phyloP scores from a whole-genome alignment of 2,329 filamentous ascomycete species.

The Teratosphaeria viscida region DNA sequence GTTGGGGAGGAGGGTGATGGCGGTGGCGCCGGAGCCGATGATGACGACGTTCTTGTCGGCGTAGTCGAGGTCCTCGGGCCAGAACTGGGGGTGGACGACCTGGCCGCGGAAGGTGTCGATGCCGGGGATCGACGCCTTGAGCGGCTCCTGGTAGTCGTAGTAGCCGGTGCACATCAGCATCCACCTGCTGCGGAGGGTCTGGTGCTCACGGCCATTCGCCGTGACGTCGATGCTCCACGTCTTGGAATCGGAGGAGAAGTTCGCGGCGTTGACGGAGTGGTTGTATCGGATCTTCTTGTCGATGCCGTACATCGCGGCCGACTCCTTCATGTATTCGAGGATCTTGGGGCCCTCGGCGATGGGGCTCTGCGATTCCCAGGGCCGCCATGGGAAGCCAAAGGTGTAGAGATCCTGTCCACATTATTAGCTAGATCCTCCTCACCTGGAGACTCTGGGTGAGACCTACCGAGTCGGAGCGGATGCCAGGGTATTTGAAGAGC shows the following conservation, averaged over 20 bases:
- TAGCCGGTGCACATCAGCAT: slow-evolving; percentile 57
- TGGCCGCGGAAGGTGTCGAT: slow-evolving; percentile 55
- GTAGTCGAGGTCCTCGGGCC: slow-evolving; percentile 60
- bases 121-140: slow-evolving; percentile 53
- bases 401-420: slow-evolving; percentile 33
- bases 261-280: slow-evolving; percentile 30
- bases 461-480: slow-evolving; percentile 36
- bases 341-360: slow-evolving; percentile 38
- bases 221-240: slow-evolving; percentile 34
- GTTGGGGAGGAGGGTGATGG: slow-evolving; percentile 63
- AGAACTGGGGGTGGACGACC: slow-evolving; percentile 63
- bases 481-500: slow-evolving; percentile 60
- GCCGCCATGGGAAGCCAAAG: slow-evolving; percentile 55
- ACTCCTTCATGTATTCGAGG: slow-evolving; percentile 33
- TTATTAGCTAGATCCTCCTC: not conserved
- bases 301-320: slow-evolving; percentile 34
- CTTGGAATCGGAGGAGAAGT: slow-evolving; percentile 40
- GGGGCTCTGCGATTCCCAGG: slow-evolving; percentile 47
- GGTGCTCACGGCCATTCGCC: slow-evolving; percentile 26
- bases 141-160: slow-evolving; percentile 59
- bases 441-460: not conserved
- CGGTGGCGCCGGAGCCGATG: slow-evolving; percentile 70
- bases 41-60: slow-evolving; percentile 57
- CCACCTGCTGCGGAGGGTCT: slow-evolving; percentile 35
- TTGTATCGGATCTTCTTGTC: slow-evolving; percentile 36